Evolutionary conservation across 2,329 filamentous ascomycete genomes (phyloP), one percentile per base, ranked within the genome.

Genomic region (Aulographum hederae): DNA sequence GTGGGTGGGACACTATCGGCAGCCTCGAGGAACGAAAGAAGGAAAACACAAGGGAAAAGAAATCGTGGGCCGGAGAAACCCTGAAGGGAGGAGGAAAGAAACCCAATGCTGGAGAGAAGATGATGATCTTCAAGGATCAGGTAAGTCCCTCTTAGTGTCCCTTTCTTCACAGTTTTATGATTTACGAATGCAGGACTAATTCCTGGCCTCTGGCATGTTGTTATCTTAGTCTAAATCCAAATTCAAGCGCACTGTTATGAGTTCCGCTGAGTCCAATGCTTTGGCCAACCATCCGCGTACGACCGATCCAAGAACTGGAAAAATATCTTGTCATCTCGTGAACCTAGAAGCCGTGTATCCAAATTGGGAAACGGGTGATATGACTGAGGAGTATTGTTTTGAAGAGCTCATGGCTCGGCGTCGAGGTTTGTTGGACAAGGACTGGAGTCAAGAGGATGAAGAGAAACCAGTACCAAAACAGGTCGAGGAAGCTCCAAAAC

Each of bases 131-230:
- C 63, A 86, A 80, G 64, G 89, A 98, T 65, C 65, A 78, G 78
- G 89, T 98, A 77, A 76, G 82, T 67, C 51, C 34, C 27, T 17
- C 27, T 28, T 28, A 6, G 43, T 40, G 35, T 44, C 39, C 41
- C 27, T 26, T 44, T 40, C 41, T 34, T 36, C 39, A 41, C 46
- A 46, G 42, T 40, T 43, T 67, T 65, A 53, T 65, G 82, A 70
- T 89, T 89, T 81, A 89, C 84, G 65, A 73, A 68, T 65, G 69
- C 70, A 94, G 85, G 84, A 93, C 85, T 94, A 93, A 94, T 86
- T 65, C 50, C 52, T 70, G 58, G 47, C 45, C 54, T 56, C 57
- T 52, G 53, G 52, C 51, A 46, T 57, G 58, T 57, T 52, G 66
- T 55, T 67, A 70, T 66, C 46, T 56, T 55, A 60, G 58, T 57